Evolutionary conservation across 2,329 filamentous ascomycete species (phyloP).

Genomic region (Pseudopyricularia javanii): DNA sequence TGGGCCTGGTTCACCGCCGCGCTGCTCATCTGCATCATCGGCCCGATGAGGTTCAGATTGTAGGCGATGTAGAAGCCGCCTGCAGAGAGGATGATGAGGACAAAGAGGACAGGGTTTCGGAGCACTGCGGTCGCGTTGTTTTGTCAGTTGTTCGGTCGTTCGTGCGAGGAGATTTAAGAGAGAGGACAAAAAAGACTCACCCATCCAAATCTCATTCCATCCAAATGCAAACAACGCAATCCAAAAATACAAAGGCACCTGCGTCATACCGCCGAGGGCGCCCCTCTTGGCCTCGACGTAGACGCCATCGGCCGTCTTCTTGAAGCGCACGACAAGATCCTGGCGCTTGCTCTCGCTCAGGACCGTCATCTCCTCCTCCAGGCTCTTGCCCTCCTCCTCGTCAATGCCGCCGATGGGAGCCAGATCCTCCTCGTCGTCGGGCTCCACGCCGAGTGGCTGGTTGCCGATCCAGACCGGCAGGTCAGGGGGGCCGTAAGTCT

Average conservation of each 20-base stretch:
- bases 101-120: constrained; percentile 84
- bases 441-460: constrained; percentile 60
- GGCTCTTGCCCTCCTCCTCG: constrained; percentile 83
- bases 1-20: constrained; percentile 77
- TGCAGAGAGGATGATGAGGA: constrained; percentile 68
- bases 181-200: constrained; percentile 38
- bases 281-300: constrained; percentile 97
- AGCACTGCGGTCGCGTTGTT: constrained; percentile 46
- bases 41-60: constrained; percentile 87
- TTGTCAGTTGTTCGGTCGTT: not conserved
- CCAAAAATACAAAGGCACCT: constrained; percentile 93
- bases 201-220: constrained; percentile 97
- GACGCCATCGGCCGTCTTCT: constrained; percentile 95
- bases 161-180: not conserved
- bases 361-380: constrained; percentile 96
- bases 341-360: constrained; percentile 81
- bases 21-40: constrained; percentile 89
- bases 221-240: constrained; percentile 76
- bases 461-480: constrained; percentile 73
- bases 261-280: constrained; percentile 87
- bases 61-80: constrained; percentile 81
- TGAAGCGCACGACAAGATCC: constrained; percentile 87
- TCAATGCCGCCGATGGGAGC: constrained; percentile 85
- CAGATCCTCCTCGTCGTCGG: constrained; percentile 83
- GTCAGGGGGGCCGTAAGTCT: constrained; percentile 67